Evolutionary conservation across 352 stramenopile species (phyloP).

Genomic region (Thraustochytrium sp.): DNA sequence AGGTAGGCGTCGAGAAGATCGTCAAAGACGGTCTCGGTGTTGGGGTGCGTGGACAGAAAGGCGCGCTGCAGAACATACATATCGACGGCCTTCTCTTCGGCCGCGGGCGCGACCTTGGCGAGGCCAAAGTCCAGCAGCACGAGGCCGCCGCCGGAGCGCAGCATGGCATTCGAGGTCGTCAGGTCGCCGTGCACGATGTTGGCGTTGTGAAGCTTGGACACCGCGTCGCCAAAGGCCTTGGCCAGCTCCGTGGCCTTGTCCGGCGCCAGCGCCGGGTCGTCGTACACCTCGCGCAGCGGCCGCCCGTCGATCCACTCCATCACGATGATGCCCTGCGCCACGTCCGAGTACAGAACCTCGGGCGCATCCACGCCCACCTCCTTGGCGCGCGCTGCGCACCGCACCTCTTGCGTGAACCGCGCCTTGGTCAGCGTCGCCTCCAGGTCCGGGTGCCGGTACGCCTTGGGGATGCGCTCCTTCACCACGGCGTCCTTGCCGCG

Average conservation of each 20-base stretch:
- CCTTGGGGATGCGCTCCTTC: slow-evolving; percentile 57
- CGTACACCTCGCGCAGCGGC: slow-evolving; percentile 48
- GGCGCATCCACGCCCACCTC: slow-evolving; percentile 53
- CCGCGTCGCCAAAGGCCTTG: slow-evolving; percentile 18
- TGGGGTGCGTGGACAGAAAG: slow-evolving; percentile 76
- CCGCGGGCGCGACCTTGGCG: not conserved
- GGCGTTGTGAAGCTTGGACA: slow-evolving; percentile 56
- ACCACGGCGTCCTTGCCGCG: slow-evolving; percentile 47
- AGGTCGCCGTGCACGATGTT: slow-evolving; percentile 58
- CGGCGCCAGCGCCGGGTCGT: not conserved
- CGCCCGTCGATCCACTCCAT: slow-evolving; percentile 55
- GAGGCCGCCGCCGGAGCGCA: slow-evolving; percentile 40
- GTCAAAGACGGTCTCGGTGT: slow-evolving; percentile 70
- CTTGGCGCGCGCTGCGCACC: slow-evolving; percentile 50
- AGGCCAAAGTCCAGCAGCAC: slow-evolving; percentile 53
- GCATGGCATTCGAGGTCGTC: slow-evolving; percentile 59
- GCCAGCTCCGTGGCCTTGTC: not conserved
- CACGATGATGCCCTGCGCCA: slow-evolving; percentile 51
- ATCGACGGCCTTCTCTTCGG: slow-evolving; percentile 80
- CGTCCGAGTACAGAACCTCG: slow-evolving; percentile 51
- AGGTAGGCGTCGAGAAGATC: slow-evolving; percentile 75
- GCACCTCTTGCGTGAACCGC: slow-evolving; percentile 53
- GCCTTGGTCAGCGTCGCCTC: slow-evolving; percentile 54
- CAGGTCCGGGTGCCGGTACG: slow-evolving; percentile 54
- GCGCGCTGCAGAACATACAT: slow-evolving; percentile 83